Evolutionary conservation across 257 asterid genomes (phyloP).

Genomic region (Solanum etuberosum): DNA sequence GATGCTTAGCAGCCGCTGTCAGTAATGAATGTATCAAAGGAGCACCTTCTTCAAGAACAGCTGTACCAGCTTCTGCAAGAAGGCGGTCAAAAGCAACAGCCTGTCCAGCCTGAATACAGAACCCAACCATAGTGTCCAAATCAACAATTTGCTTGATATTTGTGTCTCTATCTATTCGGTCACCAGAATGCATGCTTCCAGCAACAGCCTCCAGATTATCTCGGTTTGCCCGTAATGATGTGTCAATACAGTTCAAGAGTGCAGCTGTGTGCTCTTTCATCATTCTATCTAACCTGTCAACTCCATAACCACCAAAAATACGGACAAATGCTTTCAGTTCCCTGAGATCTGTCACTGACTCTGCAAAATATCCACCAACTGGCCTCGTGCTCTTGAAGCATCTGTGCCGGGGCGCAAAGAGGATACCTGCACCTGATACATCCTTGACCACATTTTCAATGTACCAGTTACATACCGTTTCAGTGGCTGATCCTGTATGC

Average conservation of each 20-base stretch:
- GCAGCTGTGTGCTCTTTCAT: conserved; percentile 98
- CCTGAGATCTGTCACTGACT: conserved; percentile 67
- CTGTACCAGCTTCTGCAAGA: conserved; percentile 79
- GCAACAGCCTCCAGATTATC: conserved; percentile 91
- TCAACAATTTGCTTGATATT: conserved; percentile 80
- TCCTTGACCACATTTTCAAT: conserved; percentile 92
- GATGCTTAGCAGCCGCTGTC: conserved; percentile 62
- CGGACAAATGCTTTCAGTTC: conserved; percentile 84
- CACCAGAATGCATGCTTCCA: conserved; percentile 91
- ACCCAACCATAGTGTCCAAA: conserved; percentile 89
- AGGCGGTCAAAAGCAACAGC: conserved; percentile 78
- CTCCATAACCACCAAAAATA: conserved; percentile 89
- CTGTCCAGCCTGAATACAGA: conserved; percentile 96
- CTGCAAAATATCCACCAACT: conserved; percentile 95
- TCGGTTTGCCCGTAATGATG: conserved; percentile 81
- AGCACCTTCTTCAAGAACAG: conserved; percentile 80
- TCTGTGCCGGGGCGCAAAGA: conserved; percentile 80
- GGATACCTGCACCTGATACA: conserved; percentile 71
- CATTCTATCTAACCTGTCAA: conserved; percentile 79
- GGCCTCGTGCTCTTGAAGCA: conserved; percentile 94
- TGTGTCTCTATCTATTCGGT: conserved; percentile 62
- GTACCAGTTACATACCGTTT: conserved; percentile 93
- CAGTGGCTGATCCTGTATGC: conserved; percentile 79
- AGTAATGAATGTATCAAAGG: conserved; percentile 87
- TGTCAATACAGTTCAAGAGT: conserved; percentile 84